These are phyloP conservation scores for Terana coerulea DNA, from an alignment of 768 basidiomycete genomes.

Conservation along the genomic window DNA sequence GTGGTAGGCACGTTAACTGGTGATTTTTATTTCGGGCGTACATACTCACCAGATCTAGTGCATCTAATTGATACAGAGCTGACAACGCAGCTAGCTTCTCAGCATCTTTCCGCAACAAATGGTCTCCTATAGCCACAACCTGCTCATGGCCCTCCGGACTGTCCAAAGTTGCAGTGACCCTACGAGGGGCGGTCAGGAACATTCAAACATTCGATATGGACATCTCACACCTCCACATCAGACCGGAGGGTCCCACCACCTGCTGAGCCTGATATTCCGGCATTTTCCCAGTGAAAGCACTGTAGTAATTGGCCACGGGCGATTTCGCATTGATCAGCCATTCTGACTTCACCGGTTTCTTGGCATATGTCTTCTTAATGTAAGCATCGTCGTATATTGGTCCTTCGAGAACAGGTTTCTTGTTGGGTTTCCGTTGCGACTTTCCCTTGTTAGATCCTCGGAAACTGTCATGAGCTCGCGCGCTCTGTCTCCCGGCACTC, in stretches of 20 bases:
- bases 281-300: constrained; percentile 16
- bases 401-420: constrained; percentile 21
- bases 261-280: constrained; percentile 28
- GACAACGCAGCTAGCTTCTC: constrained; percentile 74
- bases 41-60: constrained; percentile 62
- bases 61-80: constrained; percentile 66
- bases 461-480: neutral
- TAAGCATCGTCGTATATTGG: constrained; percentile 34
- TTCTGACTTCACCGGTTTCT: constrained; percentile 25
- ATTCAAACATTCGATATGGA: neutral
- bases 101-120: constrained; percentile 51
- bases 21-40: constrained; percentile 9
- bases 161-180: constrained; percentile 33
- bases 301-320: constrained; percentile 41
- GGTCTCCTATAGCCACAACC: constrained; percentile 20
- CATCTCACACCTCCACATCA: constrained; percentile 43
- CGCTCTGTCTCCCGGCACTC: too few species aligned
- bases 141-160: constrained; percentile 10
- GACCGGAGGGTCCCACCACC: constrained; percentile 25
- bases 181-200: constrained; percentile 17
- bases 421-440: neutral
- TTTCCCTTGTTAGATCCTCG: constrained; percentile 3
- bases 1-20: neutral
- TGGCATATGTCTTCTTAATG: constrained; percentile 27
- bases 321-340: constrained; percentile 48